These are phyloP conservation scores for Hemileccinum impolitum DNA, from an alignment of 768 basidiomycete genomes.

Conservation along the genomic window DNA sequence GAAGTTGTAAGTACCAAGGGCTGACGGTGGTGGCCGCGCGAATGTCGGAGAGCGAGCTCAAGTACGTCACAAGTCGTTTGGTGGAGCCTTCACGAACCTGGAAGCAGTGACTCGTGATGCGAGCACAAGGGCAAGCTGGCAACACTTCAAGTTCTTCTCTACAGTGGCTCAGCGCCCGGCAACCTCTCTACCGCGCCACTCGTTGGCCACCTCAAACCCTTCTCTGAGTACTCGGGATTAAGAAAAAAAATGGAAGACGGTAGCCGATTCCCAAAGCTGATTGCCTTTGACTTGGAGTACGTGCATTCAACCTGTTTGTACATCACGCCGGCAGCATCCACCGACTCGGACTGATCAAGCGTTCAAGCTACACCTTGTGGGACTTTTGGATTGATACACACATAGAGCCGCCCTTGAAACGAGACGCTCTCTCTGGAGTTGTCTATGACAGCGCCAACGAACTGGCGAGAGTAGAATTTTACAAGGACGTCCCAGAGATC, in stretches of 20 bases:
- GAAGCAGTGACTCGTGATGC: too few relatives aligned
- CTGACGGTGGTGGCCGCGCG: too few relatives aligned
- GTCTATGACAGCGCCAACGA: conserved; percentile 23
- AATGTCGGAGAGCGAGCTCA: too few relatives aligned
- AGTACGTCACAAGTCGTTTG: too few relatives aligned
- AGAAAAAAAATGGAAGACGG: conserved; percentile 18
- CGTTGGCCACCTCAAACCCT: too few relatives aligned
- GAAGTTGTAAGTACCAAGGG: too few relatives aligned
- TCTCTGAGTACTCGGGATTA: too few relatives aligned
- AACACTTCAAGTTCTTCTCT: too few relatives aligned
- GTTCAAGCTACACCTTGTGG: conserved; percentile 77
- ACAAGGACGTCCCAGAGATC: conserved; percentile 72
- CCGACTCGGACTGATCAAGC: conserved; percentile 2
- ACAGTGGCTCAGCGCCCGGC: too few relatives aligned
- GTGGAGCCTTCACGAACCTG: too few relatives aligned
- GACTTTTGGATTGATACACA: conserved; percentile 85
- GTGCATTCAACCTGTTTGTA: conserved; percentile 21
- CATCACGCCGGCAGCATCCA: background rate
- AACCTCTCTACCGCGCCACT: too few relatives aligned
- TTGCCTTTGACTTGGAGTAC: conserved; percentile 84
- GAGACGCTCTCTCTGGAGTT: conserved; percentile 31
- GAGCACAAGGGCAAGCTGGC: too few relatives aligned
- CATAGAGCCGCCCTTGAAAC: conserved; percentile 54
- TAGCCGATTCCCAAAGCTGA: conserved; percentile 51
- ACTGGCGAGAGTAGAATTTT: conserved; percentile 55